These are phyloP conservation scores for Cladophialophora carrionii DNA, from an alignment of 2,329 filamentous ascomycete genomes.

Conservation along the genomic window DNA sequence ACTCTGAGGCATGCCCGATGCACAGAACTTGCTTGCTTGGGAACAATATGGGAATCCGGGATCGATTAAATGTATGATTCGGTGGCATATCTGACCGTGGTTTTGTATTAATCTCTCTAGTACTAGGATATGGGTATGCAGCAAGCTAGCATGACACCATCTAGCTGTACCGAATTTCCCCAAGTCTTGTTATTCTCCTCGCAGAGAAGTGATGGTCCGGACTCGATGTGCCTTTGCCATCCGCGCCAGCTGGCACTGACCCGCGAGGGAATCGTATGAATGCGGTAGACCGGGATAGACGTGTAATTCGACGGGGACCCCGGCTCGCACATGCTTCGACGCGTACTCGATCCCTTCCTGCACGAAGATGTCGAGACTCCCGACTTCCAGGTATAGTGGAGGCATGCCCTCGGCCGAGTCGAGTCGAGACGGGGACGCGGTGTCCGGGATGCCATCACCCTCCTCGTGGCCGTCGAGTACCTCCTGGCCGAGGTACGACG, in stretches of 20 bases:
- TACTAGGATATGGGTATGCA: neutral
- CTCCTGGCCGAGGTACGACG: conserved; percentile 42
- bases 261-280: conserved; percentile 44
- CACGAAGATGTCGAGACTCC: conserved; percentile 51
- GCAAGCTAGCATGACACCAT: neutral
- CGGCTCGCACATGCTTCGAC: conserved; percentile 46
- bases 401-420: conserved; percentile 48
- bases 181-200: neutral
- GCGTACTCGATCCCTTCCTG: conserved; percentile 50
- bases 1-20: neutral
- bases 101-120: neutral
- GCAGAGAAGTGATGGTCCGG: conserved; percentile 20
- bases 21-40: neutral
- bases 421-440: conserved; percentile 45
- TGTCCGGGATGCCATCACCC: conserved; percentile 41
- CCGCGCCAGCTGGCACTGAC: conserved; percentile 24
- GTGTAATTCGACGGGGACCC: conserved; percentile 51
- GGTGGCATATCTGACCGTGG: neutral
- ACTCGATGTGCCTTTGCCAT: conserved; percentile 29
- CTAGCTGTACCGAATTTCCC: neutral
- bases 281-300: conserved; percentile 51
- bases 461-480: conserved; percentile 36
- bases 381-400: conserved; percentile 51
- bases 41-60: neutral
- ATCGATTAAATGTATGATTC: neutral